Conservation (phyloP, 2,329 filamentous ascomycete species). For the Aspergillus ochraceoroseus region DNA sequence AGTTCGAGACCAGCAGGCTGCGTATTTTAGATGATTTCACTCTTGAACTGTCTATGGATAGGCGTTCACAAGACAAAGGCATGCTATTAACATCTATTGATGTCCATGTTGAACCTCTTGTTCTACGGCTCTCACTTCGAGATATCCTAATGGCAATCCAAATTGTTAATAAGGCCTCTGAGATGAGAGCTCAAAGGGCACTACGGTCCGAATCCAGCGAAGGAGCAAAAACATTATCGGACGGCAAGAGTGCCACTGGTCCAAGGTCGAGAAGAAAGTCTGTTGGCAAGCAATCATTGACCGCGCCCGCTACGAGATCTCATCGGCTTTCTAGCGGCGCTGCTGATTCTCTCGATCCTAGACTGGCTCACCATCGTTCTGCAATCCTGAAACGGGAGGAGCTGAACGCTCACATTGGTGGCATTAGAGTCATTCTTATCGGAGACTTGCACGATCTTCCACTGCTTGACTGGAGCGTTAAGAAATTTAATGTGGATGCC, state of each 20-base stretch:
- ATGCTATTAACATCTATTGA: slow-evolving; percentile 70
- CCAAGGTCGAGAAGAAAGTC: slow-evolving; percentile 47
- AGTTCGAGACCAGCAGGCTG: slow-evolving; percentile 82
- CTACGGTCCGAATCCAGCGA: slow-evolving; percentile 50
- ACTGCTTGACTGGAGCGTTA: slow-evolving; percentile 88
- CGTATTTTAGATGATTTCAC: slow-evolving; percentile 97
- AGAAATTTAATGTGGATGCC: slow-evolving; percentile 77
- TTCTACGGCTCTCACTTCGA: slow-evolving; percentile 81
- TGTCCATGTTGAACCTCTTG: slow-evolving; percentile 82
- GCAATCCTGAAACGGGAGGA: slow-evolving; percentile 66
- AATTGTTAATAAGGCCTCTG: slow-evolving; percentile 84
- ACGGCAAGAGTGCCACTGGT: slow-evolving; percentile 32
- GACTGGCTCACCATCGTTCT: slow-evolving; percentile 42
- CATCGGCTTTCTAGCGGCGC: slow-evolving; percentile 46
- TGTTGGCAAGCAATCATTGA: slow-evolving; percentile 40
- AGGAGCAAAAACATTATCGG: slow-evolving; percentile 50
- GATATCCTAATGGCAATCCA: slow-evolving; percentile 93
- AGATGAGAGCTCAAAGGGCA: slow-evolving; percentile 60
- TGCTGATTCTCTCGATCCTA: slow-evolving; percentile 35
- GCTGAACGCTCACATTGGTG: slow-evolving; percentile 78
- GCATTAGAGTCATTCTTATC: slow-evolving; percentile 86
- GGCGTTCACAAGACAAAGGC: slow-evolving; percentile 55
- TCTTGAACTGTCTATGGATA: slow-evolving; percentile 81
- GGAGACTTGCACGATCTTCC: slow-evolving; percentile 94
- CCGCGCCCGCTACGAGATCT: slow-evolving; percentile 43